phyloP scores from a whole-genome alignment of 345 rosid species.

The Cardamine occulta region DNA sequence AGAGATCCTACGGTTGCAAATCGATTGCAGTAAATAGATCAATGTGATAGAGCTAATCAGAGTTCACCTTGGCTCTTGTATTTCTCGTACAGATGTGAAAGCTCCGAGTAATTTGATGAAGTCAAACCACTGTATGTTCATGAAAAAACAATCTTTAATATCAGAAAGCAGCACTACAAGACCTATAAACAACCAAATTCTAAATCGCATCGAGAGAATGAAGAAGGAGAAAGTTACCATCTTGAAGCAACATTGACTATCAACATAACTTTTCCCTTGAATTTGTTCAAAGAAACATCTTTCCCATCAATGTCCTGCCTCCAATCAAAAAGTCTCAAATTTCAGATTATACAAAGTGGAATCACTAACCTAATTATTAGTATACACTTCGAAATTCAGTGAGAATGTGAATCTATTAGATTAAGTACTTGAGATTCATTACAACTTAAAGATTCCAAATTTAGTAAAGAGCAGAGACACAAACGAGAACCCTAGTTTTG shows the following conservation, averaged over 20 bases:
- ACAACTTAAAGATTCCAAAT: not conserved
- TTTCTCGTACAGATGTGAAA: constrained; percentile 76
- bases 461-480: not conserved
- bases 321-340: not conserved
- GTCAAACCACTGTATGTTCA: constrained; percentile 71
- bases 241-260: constrained; percentile 95
- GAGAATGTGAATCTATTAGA: not conserved
- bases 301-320: constrained; percentile 86
- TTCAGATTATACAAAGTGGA: not conserved
- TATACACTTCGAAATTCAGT: not conserved
- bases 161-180: not conserved
- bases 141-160: constrained; percentile 33
- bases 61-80: constrained; percentile 84
- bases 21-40: not conserved
- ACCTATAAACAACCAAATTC: not conserved
- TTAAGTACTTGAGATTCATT: not conserved
- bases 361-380: not conserved
- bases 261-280: constrained; percentile 84
- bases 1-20: not conserved
- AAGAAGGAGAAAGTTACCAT: constrained; percentile 55
- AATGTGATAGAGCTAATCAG: not conserved
- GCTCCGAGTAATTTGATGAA: constrained; percentile 84
- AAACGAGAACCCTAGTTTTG: constrained; percentile 19
- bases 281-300: constrained; percentile 74
- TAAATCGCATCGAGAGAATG: not conserved